phyloP scores from a whole-genome alignment of 495 filamentous ascomycete genomes.

The Pyrenula massariospora region DNA sequence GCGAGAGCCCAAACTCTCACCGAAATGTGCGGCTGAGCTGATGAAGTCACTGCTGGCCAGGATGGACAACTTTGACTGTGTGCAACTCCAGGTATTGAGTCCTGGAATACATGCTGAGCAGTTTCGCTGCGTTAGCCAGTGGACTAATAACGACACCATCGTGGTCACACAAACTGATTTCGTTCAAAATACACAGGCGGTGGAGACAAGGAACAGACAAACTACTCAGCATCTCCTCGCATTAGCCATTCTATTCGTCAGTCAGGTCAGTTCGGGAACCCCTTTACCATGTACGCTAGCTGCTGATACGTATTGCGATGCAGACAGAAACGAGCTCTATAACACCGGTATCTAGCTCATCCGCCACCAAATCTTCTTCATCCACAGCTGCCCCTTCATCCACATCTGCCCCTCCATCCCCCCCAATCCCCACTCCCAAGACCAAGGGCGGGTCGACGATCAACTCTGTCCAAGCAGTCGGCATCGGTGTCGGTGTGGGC shows the following conservation, averaged over 20 bases:
- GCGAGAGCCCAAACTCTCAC: neutral
- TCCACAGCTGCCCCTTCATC: neutral
- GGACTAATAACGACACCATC: neutral
- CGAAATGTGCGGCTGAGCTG: neutral
- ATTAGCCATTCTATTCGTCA: slow-evolving; percentile 12
- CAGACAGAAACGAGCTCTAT: neutral
- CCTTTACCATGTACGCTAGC: neutral
- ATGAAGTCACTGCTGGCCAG: neutral
- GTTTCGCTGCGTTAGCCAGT: slow-evolving; percentile 4
- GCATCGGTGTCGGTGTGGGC: slow-evolving; percentile 3
- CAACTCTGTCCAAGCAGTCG: slow-evolving; percentile 2
- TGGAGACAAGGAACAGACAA: slow-evolving; percentile 3
- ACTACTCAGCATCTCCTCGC: slow-evolving; percentile 12
- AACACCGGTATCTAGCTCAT: neutral
- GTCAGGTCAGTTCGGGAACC: slow-evolving; percentile 8
- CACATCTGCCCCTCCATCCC: neutral
- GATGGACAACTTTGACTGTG: slow-evolving; percentile 1
- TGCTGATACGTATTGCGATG: neutral
- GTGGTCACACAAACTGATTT: slow-evolving; percentile 3
- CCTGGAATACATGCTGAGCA: neutral
- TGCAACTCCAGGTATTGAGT: neutral
- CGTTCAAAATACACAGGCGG: slow-evolving; percentile 3
- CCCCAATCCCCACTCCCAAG: neutral
- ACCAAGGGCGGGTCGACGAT: neutral
- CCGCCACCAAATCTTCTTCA: neutral